Conservation (phyloP, 2,329 filamentous ascomycete genomes). For the Dryadomyces sulphureus region DNA sequence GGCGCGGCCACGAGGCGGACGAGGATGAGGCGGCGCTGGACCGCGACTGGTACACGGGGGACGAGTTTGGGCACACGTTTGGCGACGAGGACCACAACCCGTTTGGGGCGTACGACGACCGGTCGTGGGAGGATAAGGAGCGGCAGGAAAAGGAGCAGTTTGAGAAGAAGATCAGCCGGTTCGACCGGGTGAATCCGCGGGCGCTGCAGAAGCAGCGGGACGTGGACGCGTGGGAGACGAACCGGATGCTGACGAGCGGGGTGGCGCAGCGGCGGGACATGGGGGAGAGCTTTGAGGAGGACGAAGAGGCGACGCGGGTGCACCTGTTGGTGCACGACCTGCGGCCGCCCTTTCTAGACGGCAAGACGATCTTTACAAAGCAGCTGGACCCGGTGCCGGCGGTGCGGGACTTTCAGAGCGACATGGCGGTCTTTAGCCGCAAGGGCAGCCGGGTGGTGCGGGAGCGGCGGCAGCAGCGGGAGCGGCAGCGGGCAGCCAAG, state of each 20-base stretch:
- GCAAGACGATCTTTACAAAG: constrained; percentile 91
- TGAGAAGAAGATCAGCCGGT: constrained; percentile 65
- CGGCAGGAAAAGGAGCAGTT: constrained; percentile 57
- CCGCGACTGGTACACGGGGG: constrained; percentile 83
- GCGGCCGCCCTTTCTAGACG: constrained; percentile 86
- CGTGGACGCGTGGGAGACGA: constrained; percentile 96
- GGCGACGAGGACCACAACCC: constrained; percentile 90
- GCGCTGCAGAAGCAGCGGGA: constrained; percentile 81
- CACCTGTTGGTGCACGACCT: constrained; percentile 90
- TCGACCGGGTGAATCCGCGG: constrained; percentile 52
- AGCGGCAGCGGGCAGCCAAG: constrained; percentile 86
- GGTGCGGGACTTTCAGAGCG: constrained; percentile 84
- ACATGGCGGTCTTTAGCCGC: constrained; percentile 95
- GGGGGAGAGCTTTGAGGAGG: constrained; percentile 70
- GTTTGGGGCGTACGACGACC: constrained; percentile 62
- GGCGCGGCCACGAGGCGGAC: constrained; percentile 45
- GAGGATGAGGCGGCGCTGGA: constrained; percentile 66
- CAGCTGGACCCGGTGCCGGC: constrained; percentile 91
- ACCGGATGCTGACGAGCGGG: constrained; percentile 92
- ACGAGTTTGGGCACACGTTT: constrained; percentile 69
- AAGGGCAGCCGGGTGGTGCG: constrained; percentile 90
- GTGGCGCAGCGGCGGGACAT: constrained; percentile 82
- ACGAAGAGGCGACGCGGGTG: constrained; percentile 77
- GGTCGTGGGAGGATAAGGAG: constrained; percentile 55
- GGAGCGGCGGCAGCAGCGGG: constrained; percentile 80